A percentile compares a stretch with the other conserved stretches of the same genome.
Evolutionary conservation across 176 grass and related monocot genomes (phyloP).

Genomic region (Neostapfia colusana): DNA sequence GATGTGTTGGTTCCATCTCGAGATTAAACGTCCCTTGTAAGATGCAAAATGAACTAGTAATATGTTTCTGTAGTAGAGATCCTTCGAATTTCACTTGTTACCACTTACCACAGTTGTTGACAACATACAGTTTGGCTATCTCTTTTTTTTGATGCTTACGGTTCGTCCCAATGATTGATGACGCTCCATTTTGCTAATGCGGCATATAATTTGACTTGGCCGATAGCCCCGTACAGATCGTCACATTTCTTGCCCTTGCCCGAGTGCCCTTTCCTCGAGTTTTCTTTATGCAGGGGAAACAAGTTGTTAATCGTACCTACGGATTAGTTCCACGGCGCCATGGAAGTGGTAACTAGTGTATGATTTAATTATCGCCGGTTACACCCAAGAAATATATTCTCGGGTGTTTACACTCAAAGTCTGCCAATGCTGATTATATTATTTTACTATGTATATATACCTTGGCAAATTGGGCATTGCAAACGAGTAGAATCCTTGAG

Average conservation of each 20-base stretch:
- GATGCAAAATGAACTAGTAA: too few species aligned
- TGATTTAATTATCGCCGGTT: not conserved
- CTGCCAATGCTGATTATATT: not conserved
- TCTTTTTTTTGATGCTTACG: too few species aligned
- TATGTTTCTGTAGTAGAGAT: too few species aligned
- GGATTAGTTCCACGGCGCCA: slow-evolving; percentile 12
- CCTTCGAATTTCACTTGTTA: too few species aligned
- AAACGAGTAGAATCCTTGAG: not conserved
- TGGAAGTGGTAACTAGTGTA: slow-evolving; percentile 20
- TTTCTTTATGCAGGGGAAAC: not conserved
- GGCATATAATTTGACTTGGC: too few species aligned
- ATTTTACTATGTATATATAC: too few species aligned
- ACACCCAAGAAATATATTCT: not conserved
- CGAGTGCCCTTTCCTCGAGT: not conserved
- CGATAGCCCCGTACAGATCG: not conserved
- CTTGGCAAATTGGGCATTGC: not conserved
- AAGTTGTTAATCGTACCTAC: not conserved
- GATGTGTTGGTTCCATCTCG: too few species aligned
- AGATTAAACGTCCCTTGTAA: too few species aligned
- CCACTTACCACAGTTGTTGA: too few species aligned
- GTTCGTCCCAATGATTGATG: too few species aligned
- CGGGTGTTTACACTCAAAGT: not conserved
- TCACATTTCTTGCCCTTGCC: slow-evolving; percentile 35
- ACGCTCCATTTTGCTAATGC: too few species aligned
- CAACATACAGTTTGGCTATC: too few species aligned